Base-by-base conservation (phyloP, 192 early-diverging fungal genomes). In the Entophlyctis luteolus region DNA sequence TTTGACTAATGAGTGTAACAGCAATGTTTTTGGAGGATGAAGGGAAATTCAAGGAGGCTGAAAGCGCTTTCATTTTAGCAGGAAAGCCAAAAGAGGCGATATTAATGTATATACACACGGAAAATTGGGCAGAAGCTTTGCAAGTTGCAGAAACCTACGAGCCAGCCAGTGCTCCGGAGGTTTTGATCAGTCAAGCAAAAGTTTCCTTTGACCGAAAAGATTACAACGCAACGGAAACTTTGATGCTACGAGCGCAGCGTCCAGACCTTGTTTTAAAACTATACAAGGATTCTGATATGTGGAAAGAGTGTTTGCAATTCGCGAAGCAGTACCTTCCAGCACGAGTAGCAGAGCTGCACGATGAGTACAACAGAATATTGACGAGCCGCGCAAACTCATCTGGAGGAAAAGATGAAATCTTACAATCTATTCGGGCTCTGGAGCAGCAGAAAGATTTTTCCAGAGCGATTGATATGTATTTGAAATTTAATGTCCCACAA, bases 31-130 rank as follows among this genome's bases (percentile, higher is more conserved):
- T 84, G 45, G 82, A 84, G 48, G 82, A 84, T 67, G 77, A 84
- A 39, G 83, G 85, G 34, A 82, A 81, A 62, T 86, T 83, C 71
- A 78, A 79, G 48, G 85, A 87, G 42, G 85, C 85, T 25, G 81
- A 87, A 57, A 71, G 69, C 33, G 84, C 83, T 0, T 87, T 87
- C 69, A 80, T 86, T 25, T 60, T 82, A 3, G 73, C 73, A 8
- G 90, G 89, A 2, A 82, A 82, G 42, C 85, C 83, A 18, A 79
- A 81, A 38, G 89, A 92, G 46, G 89, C 89, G 1, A 81, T 92
- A 27, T 50, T 81, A 6, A 86, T 88, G 60, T 91, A 86, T 59
- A 84, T 87, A 62, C 85, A 87, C 75, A 84, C 86, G 48, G 85
- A 87, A 70, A 75, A 86, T 65, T 87, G 85, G 85, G 79, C 82